Conservation (phyloP, 129 eudicot genomes). For the Pittosporum tobira region DNA sequence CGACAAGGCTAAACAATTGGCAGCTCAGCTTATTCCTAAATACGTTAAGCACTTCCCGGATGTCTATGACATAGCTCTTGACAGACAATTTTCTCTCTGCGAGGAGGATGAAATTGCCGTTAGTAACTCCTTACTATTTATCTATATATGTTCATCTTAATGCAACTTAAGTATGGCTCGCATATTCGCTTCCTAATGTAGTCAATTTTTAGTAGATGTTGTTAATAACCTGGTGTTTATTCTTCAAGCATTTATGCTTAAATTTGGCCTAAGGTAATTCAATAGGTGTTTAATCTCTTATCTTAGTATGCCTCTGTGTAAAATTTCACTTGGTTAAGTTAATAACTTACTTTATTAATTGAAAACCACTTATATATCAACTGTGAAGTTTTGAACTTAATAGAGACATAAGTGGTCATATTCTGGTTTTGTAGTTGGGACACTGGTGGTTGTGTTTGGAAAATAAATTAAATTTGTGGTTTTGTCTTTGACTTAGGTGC, state of each 20-base stretch:
- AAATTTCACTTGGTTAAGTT: not conserved
- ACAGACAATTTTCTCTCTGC: slow-evolving; percentile 45
- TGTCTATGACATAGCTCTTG: slow-evolving; percentile 38
- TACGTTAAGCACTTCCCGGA: slow-evolving; percentile 52
- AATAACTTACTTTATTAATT: too few relatives aligned
- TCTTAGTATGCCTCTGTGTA: not conserved
- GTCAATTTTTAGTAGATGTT: not conserved
- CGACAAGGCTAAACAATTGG: slow-evolving; percentile 55
- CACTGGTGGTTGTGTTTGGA: not conserved
- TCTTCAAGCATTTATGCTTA: not conserved
- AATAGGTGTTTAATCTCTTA: too few relatives aligned
- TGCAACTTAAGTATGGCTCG: not conserved
- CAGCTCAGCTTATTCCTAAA: slow-evolving; percentile 69
- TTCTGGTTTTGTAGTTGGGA: not conserved
- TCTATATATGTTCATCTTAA: not conserved
- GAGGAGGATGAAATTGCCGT: slow-evolving; percentile 71
- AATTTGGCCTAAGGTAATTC: too few relatives aligned
- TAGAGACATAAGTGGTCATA: not conserved
- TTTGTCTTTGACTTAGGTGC: slow-evolving; percentile 32
- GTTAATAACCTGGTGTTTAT: not conserved
- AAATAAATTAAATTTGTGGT: not conserved
- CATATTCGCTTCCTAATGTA: not conserved
- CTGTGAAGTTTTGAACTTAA: not conserved
- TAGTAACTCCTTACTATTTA: not conserved
- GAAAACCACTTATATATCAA: too few relatives aligned